Evolutionary conservation across 768 basidiomycete genomes (phyloP), one percentile per base, ranked within the genome.

Genomic region (Lyophyllum atratum): DNA sequence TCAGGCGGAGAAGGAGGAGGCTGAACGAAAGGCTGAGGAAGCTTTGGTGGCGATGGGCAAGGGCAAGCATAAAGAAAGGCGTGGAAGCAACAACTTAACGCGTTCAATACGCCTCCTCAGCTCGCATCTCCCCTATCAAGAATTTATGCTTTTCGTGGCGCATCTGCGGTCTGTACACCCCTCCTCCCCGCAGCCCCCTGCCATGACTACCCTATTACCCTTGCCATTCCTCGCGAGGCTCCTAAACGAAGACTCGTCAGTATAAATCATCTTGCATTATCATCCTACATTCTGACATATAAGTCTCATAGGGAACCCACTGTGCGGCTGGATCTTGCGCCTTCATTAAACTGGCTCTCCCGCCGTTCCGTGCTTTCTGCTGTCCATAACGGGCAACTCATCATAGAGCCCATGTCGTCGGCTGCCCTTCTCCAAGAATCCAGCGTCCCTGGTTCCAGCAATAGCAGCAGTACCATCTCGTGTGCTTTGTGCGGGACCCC

Each of bases 301-400:
- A 47, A 25, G 31, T 39, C 25, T 56, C 56, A 4, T 69, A 93
- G 95, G 22, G 96, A 99, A 64, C 93, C 96, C 0, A 93, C 95
- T 0, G 77, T 97, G 28, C 87, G 97, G 9, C 81, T 99, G 17
- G 97, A 98, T 67, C 76, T 92, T n/a, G 95, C 97, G 0, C 93
- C 95, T 0, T 92, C 94, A 12, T 76, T 99, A 31, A 95, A 92
- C 66, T 98, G 93, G 92, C 79, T 98, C n/a, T 89, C 90, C 15
- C 83, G 95, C 25, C 86, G 94, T 26, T 86, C 87, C 4, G 89
- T 98, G 22, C 80, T 87, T 3, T 74, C 85, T 24, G 96, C 96
- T 5, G 91, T 99, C 56, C 85, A 98, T 61, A 83, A 81, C 9
- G 93, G 93, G 0, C 90, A 95, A 66, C 82, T 99, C 26, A 85